Percentiles rank a stretch among this genome's conserved stretches.
These are phyloP conservation scores for Trifolium repens DNA, from an alignment of 306 rosid genomes.

Conservation along the genomic window DNA sequence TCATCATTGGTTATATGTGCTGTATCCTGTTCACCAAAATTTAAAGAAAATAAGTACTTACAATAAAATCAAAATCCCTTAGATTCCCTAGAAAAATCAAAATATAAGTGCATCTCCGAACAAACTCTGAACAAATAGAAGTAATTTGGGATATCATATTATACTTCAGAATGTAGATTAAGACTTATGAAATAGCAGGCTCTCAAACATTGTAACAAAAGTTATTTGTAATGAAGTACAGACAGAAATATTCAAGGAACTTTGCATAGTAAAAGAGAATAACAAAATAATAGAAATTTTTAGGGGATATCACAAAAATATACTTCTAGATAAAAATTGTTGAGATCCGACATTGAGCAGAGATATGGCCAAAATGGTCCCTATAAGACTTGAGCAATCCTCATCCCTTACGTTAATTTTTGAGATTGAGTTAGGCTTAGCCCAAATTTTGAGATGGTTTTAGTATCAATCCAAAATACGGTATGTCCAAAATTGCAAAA, in stretches of 20 bases:
- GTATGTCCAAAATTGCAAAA: constrained; percentile 6
- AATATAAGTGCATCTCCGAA: constrained; percentile 40
- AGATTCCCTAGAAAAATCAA: constrained; percentile 37
- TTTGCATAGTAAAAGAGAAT: constrained; percentile 5
- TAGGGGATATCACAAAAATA: not conserved
- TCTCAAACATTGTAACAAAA: constrained; percentile 20
- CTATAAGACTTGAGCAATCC: constrained; percentile 3
- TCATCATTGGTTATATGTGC: constrained; percentile 48
- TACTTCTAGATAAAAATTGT: constrained; percentile 6
- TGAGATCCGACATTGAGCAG: not conserved
- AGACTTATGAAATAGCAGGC: constrained; percentile 4
- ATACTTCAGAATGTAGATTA: constrained; percentile 19
- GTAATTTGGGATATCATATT: constrained; percentile 22
- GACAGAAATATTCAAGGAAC: constrained; percentile 27
- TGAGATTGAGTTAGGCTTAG: constrained; percentile 10
- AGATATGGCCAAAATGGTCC: not conserved
- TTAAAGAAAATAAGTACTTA: constrained; percentile 36
- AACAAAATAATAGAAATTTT: constrained; percentile 5
- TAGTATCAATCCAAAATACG: not conserved
- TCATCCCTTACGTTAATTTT: not conserved
- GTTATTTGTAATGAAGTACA: constrained; percentile 17
- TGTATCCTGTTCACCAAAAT: constrained; percentile 66
- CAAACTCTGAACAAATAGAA: constrained; percentile 38
- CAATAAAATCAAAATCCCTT: constrained; percentile 30
- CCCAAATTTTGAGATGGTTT: not conserved